Evolutionary conservation across 352 stramenopile species (phyloP).

Genomic region (Globisporangium camurandrum): DNA sequence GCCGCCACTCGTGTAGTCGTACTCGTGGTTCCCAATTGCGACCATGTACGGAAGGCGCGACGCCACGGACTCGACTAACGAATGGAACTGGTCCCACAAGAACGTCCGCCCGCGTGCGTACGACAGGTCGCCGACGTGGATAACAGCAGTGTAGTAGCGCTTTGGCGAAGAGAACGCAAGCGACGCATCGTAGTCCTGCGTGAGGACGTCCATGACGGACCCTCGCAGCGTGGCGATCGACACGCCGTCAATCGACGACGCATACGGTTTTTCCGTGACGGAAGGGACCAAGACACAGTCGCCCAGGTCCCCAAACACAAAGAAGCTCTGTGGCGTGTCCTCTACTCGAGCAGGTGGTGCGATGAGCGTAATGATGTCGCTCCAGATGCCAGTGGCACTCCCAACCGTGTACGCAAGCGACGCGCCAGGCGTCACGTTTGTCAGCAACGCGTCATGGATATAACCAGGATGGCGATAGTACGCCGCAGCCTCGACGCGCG

Average conservation of each 20-base stretch:
- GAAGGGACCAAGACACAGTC: slow-evolving; percentile 11
- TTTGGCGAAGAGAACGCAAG: too few relatives aligned
- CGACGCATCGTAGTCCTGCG: background rate
- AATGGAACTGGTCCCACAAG: slow-evolving; percentile 74
- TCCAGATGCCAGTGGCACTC: slow-evolving; percentile 23
- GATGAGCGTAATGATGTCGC: slow-evolving; percentile 20
- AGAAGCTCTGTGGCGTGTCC: slow-evolving; percentile 17
- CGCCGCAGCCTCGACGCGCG: slow-evolving; percentile 9
- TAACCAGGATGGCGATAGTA: slow-evolving; percentile 30
- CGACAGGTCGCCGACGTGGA: slow-evolving; percentile 76
- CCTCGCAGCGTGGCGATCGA: background rate
- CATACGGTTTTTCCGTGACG: background rate
- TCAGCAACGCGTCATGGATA: slow-evolving; percentile 25
- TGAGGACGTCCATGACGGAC: background rate
- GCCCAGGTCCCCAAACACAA: slow-evolving; percentile 26
- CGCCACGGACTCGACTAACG: slow-evolving; percentile 69
- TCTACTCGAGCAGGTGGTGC: slow-evolving; percentile 16
- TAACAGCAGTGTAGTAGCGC: slow-evolving; percentile 43
- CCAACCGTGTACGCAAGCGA: slow-evolving; percentile 30
- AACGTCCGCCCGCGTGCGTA: slow-evolving; percentile 59
- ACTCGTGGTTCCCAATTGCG: slow-evolving; percentile 34
- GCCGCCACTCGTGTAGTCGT: slow-evolving; percentile 32
- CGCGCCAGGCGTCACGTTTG: slow-evolving; percentile 10
- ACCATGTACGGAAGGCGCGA: slow-evolving; percentile 63
- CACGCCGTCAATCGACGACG: slow-evolving; percentile 1